phyloP scores from a whole-genome alignment of 106 monocot genomes.

The Dioscorea zingiberensis region DNA sequence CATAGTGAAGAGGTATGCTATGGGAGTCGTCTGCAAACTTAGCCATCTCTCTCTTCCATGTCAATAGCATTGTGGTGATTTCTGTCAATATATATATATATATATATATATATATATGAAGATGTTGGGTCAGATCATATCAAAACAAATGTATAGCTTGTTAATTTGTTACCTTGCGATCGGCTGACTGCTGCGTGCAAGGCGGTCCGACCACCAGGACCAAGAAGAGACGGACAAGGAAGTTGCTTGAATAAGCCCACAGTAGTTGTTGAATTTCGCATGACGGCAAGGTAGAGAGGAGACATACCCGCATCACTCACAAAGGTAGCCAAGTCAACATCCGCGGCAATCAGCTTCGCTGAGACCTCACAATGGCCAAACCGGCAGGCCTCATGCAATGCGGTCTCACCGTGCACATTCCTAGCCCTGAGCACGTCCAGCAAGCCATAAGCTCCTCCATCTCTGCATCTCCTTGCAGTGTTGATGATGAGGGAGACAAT shows the following conservation, averaged over 20 bases:
- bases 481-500: too few species aligned
- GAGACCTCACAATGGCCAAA: background rate
- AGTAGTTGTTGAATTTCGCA: background rate
- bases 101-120: too few species aligned
- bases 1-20: conserved; percentile 47
- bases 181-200: too few species aligned
- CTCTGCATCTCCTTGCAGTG: too few species aligned
- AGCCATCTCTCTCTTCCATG: background rate
- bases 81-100: too few species aligned
- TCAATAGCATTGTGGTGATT: conserved; percentile 15
- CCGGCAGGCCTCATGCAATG: conserved; percentile 16
- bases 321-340: background rate
- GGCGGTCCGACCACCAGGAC: too few species aligned
- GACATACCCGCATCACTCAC: conserved; percentile 11
- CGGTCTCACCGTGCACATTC: conserved; percentile 7
- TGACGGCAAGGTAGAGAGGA: conserved; percentile 26
- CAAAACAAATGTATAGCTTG: too few species aligned
- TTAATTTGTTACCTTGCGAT: too few species aligned
- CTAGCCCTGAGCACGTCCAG: background rate
- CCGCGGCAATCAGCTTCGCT: background rate
- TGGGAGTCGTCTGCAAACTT: background rate
- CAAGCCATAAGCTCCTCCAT: too few species aligned
- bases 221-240: too few species aligned
- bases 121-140: too few species aligned
- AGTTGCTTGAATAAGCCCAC: too few species aligned